Evolutionary conservation across 1,284 basidiomycete genomes (phyloP), one percentile per base, ranked within the genome.

Genomic region (Fomitopsis pinicola): DNA sequence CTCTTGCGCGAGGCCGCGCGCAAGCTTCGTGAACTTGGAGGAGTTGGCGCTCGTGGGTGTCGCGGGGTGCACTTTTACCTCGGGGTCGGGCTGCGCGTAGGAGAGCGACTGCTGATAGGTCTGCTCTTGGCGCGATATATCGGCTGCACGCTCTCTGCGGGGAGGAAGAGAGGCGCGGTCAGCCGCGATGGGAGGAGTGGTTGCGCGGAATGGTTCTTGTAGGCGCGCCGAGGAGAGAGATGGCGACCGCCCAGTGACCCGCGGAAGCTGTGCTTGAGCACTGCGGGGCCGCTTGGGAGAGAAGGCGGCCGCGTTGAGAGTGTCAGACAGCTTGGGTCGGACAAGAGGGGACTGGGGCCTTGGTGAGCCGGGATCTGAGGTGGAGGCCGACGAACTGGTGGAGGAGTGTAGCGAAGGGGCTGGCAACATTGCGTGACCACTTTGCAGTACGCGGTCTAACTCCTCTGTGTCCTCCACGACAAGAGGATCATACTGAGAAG

Each of bases 261-360:
- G 57, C 63, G 66, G 60, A 66, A 70, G 14, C 48, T 54, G 60
- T 67, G 68, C 65, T 38, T 79, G 82, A 4, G 77, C 76, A 60
- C 74, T 82, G 14, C 86, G 82, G 0, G 88, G 89, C 12, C 88
- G 82, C 68, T 86, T 86, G 3, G 88, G 88, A 14, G 88, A 90
- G 71, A 89, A 88, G 0, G 84, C 80, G 42, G 86, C 80, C 33
- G 82, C 82, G 26, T 82, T 80, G 10, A 91, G 78, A 3, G 87
- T 82, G 65, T 91, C 88, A 1, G 86, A 79, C 30, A 91, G 78
- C 68, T 83, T 87, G 6, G 86, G 85, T 50, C 86, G 80, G 10
- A 80, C 66, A 57, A 65, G 62, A 4, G 57, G 61, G 42, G 66
- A 64, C 54, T 69, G 65, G n/a, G 66, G 62, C 54, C 69, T 62